A percentile compares a stretch with the other conserved stretches of the same genome.
Conservation (phyloP, 2,329 filamentous ascomycete species). For the Helminthosporium solani region DNA sequence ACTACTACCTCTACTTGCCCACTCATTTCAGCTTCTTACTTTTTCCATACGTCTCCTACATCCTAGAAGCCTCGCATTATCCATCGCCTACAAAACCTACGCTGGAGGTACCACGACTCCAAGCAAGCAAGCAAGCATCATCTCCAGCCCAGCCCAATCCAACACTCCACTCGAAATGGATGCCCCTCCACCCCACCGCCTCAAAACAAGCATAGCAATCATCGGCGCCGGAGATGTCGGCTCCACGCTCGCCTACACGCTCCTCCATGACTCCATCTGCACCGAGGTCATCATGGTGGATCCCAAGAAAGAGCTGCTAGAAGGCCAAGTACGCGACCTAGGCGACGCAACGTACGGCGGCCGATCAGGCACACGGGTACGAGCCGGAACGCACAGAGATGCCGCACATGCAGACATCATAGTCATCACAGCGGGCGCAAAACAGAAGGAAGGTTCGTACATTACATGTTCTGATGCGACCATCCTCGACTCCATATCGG, state of each 20-base stretch:
- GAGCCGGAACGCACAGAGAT: slow-evolving; percentile 49
- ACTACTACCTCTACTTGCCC: no score
- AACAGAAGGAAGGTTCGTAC: slow-evolving; percentile 49
- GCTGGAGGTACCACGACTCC: no score
- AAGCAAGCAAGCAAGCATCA: no score
- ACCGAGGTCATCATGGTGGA: slow-evolving; percentile 57
- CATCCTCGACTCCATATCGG: no score
- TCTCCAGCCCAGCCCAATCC: not conserved
- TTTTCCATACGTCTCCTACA: no score
- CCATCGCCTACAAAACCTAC: no score
- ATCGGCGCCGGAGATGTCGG: slow-evolving; percentile 56
- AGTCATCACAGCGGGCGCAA: slow-evolving; percentile 57
- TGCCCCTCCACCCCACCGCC: slow-evolving; percentile 16
- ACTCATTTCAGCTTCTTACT: no score
- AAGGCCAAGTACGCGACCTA: slow-evolving; percentile 56
- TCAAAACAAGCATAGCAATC: slow-evolving; percentile 49
- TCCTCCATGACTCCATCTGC: slow-evolving; percentile 54
- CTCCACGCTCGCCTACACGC: slow-evolving; percentile 52
- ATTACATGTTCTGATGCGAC: no score
- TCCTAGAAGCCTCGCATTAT: no score
- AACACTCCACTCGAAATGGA: not conserved
- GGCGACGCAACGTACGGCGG: slow-evolving; percentile 52
- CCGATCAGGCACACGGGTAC: slow-evolving; percentile 47
- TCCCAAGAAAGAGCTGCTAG: slow-evolving; percentile 47
- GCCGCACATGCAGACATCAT: slow-evolving; percentile 57